These are phyloP conservation scores for Calycina herbarum DNA, from an alignment of 2,329 filamentous ascomycete genomes.

Conservation along the genomic window DNA sequence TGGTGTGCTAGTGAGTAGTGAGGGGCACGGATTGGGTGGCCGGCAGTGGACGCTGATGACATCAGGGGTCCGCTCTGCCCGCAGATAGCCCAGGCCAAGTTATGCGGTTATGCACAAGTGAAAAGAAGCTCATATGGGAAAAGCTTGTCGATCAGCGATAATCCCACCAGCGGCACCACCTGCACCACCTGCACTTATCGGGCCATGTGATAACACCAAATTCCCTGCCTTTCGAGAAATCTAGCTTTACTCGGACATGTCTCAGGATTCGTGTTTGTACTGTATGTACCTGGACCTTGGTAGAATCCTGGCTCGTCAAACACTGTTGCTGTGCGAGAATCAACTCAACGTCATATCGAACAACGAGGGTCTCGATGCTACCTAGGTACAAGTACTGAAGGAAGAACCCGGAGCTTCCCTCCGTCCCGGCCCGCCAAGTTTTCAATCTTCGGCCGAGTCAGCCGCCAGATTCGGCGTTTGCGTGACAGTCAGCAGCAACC, in stretches of 20 bases:
- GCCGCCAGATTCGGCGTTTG: neutral
- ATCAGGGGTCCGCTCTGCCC: neutral
- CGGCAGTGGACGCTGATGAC: neutral
- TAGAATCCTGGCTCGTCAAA: too few species aligned
- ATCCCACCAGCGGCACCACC: neutral
- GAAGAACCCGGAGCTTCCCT: neutral
- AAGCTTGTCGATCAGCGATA: neutral
- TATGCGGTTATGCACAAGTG: neutral
- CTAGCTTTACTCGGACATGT: too few species aligned
- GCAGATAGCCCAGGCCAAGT: neutral
- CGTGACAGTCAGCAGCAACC: too few species aligned
- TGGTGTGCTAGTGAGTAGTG: too few species aligned
- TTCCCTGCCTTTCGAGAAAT: too few species aligned
- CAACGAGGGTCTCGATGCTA: too few species aligned
- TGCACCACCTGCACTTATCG: too few species aligned
- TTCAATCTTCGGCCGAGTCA: neutral
- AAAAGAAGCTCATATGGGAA: conserved; percentile 1
- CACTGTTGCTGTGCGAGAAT: too few species aligned
- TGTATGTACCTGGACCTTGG: too few species aligned
- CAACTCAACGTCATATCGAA: too few species aligned
- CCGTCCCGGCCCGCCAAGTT: neutral
- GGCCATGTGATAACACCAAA: neutral
- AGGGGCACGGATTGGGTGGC: neutral
- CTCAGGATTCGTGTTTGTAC: too few species aligned
- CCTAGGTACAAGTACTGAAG: neutral